Conservation (phyloP, 2,329 filamentous ascomycete genomes). For the Chaetomiaceae sp. region DNA sequence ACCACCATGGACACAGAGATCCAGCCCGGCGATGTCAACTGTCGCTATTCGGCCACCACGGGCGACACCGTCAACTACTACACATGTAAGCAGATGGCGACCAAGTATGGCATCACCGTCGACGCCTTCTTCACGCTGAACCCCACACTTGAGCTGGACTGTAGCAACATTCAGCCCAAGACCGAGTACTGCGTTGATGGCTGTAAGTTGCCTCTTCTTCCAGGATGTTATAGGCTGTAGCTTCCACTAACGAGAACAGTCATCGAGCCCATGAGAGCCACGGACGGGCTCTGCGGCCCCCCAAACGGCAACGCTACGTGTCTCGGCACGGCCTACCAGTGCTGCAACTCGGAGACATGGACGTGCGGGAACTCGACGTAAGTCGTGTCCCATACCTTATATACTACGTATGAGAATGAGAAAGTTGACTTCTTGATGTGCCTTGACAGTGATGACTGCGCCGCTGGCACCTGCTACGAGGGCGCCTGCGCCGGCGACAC, state of each 20-base stretch:
- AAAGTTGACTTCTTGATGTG: too few relatives aligned
- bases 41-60: conserved; percentile 2
- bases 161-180: conserved; percentile 4
- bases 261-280: conserved; percentile 26
- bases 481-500: conserved; percentile 31
- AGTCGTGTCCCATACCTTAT: too few relatives aligned
- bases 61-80: conserved; percentile 1
- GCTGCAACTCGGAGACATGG: conserved; percentile 33
- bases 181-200: conserved; percentile 15
- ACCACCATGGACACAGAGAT: neutral
- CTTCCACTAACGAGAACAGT: conserved; percentile 20
- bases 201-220: conserved; percentile 3
- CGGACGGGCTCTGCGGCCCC: conserved; percentile 32
- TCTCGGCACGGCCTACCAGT: conserved; percentile 26
- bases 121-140: conserved; percentile 7
- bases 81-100: conserved; percentile 6
- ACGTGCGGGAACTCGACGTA: conserved; percentile 27
- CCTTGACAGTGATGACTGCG: conserved; percentile 27
- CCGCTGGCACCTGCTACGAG: conserved; percentile 32
- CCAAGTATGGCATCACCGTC: neutral
- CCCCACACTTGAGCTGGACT: conserved; percentile 6
- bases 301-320: conserved; percentile 32
- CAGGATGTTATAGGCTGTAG: too few relatives aligned
- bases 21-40: conserved; percentile 15
- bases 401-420: too few relatives aligned